Conservation (phyloP, 1,284 basidiomycete species). For the Apiotrichum akiyoshidainum region DNA sequence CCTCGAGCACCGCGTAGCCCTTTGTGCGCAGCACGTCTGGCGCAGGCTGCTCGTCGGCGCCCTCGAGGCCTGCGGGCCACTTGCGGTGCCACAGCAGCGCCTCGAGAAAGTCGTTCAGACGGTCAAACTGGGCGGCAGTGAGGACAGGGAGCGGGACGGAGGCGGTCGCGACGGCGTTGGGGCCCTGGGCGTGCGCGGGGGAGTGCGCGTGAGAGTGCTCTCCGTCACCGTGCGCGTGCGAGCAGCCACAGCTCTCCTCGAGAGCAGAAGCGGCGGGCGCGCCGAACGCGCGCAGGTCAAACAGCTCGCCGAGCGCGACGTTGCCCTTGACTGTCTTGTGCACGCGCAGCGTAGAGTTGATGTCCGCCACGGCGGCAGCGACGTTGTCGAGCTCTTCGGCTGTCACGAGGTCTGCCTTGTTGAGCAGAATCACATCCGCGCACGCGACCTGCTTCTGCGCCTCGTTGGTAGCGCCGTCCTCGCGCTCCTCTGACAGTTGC, state of each 20-base stretch:
- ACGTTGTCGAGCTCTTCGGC: slow-evolving; percentile 51
- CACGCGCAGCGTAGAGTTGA: slow-evolving; percentile 75
- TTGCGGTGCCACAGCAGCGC: slow-evolving; percentile 67
- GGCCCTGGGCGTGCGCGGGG: slow-evolving; percentile 30
- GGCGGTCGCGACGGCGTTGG: slow-evolving; percentile 62
- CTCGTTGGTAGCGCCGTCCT: slow-evolving; percentile 63
- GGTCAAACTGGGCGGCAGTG: slow-evolving; percentile 29
- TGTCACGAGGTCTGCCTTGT: slow-evolving; percentile 74
- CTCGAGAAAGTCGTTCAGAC: slow-evolving; percentile 73
- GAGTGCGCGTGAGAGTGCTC: slow-evolving; percentile 50
- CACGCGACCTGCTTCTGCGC: slow-evolving; percentile 83
- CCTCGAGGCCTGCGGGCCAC: not conserved
- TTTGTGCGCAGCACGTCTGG: slow-evolving; percentile 73
- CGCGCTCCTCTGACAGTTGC: slow-evolving; percentile 77
- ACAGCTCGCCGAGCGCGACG: slow-evolving; percentile 66
- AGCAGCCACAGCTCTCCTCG: slow-evolving; percentile 5
- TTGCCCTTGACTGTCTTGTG: slow-evolving; percentile 65
- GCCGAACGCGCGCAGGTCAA: slow-evolving; percentile 73
- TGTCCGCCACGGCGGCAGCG: slow-evolving; percentile 58
- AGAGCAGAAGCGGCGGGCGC: slow-evolving; percentile 35
- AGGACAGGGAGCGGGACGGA: slow-evolving; percentile 61
- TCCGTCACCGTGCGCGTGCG: slow-evolving; percentile 6
- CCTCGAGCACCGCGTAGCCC: slow-evolving; percentile 66
- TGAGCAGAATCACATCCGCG: slow-evolving; percentile 82
- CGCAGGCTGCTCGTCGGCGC: slow-evolving; percentile 14